Conservation (phyloP, 495 filamentous ascomycete genomes). For the Penicillium bovifimosum region DNA sequence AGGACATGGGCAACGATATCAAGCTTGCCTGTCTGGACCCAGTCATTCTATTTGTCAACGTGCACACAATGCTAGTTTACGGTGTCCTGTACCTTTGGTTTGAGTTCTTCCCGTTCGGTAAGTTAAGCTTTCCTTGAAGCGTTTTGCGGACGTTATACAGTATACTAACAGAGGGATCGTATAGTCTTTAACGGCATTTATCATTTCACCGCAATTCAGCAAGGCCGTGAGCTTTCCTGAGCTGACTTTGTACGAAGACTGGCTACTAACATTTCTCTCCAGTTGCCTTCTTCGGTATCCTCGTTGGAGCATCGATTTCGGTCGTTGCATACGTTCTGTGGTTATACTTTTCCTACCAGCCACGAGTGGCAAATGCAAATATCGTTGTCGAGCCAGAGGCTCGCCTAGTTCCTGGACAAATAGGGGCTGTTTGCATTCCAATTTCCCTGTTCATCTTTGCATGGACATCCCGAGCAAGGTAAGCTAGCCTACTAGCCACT, state of each 20-base stretch:
- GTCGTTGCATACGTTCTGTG: constrained; percentile 8
- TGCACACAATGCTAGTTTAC: constrained; percentile 14
- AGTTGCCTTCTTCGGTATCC: constrained; percentile 12
- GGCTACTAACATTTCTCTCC: not conserved
- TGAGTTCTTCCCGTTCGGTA: constrained; percentile 16
- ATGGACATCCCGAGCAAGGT: not conserved
- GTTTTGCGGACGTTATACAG: no score
- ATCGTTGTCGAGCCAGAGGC: constrained; percentile 8
- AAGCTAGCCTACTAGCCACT: no score
- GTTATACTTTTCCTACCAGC: constrained; percentile 9
- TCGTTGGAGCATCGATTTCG: constrained; percentile 6
- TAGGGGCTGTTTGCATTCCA: constrained; percentile 11
- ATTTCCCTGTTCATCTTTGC: constrained; percentile 12
- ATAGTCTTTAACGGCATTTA: constrained; percentile 15
- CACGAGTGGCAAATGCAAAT: not conserved
- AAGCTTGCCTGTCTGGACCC: constrained; percentile 13
- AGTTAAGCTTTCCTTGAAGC: no score
- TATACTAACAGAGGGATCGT: no score
- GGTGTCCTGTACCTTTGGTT: constrained; percentile 13
- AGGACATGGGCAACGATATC: no score
- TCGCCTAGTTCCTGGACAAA: constrained; percentile 2
- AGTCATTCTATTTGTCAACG: constrained; percentile 14
- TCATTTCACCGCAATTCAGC: constrained; percentile 9
- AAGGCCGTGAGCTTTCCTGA: constrained; percentile 6
- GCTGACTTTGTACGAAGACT: no score